Evolutionary conservation across 306 rosid species (phyloP), one percentile per base, ranked within the genome.

Genomic region (Inga leiocalycina): DNA sequence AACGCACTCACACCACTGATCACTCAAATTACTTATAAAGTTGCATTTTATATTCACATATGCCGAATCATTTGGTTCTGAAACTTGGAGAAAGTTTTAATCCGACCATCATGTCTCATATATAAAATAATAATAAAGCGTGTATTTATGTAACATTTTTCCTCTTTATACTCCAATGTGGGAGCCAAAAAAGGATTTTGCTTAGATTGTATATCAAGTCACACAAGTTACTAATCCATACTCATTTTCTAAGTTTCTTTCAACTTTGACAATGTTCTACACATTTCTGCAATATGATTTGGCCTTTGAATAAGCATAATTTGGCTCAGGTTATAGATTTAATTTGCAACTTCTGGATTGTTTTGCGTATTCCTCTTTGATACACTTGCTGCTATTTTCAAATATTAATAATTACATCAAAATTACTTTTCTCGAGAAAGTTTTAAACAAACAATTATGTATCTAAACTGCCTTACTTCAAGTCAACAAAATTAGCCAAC

Each of bases 141-240:
- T 22, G 67, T 22, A 10, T 10, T 61, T 24, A 10, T 3, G 13
- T 24, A 61, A 9, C 35, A 61, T 61, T 24, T 22, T 61, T 5
- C 37, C 27, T 4, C 35, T 12, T 61, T 20, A 59, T 59, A 4
- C 10, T 10, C 67, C 34, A 11, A 3, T 61, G 67, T 61, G 37
- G 37, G 46, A 27, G 14, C 72, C 37, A 8, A 35, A 67, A 56
- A 19, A 19, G 27, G 73, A 67, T 67, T 67, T 67, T 67, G 27
- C 43, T 67, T 67, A 67, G 24, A 67, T 67, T 17, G 45, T 35
- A 67, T 67, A 37, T 67, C 12, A 67, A 35, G 74, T 70, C 74
- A n/a, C 74, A 70, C 10, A 41, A 67, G 8, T 70, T 70, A 70
- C 1, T 20, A 22, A 59, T 22, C 30, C 66, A 59, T 39, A 70